Evolutionary conservation across 805 yeast genomes (phyloP), one percentile per base, ranked within the genome.

Genomic region (Saccharomycopsis olivae): DNA sequence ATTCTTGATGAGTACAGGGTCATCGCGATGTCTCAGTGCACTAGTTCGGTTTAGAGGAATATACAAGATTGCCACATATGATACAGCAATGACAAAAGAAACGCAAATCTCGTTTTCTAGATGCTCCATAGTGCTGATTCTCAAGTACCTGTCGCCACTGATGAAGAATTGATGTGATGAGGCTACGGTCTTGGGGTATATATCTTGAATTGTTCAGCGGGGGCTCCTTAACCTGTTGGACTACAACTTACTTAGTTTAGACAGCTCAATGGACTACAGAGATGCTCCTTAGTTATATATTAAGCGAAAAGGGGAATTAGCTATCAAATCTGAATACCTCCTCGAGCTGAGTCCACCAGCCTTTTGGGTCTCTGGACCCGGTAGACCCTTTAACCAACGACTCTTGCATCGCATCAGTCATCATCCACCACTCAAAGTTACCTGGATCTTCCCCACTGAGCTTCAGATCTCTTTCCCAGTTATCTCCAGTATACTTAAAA

Each of bases 371-470:
- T 29, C 57, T 52, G 32, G 60, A 53, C 1, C 67, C 66, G 4
- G 59, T 51, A 5, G 61, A 51, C 1, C 63, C 66, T 24, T 56
- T 60, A 23, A 60, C 54, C 39, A 63, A 41, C 3, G 64, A 52
- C 40, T 57, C 60, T 48, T 63, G 68, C 65, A 63, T 58, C 14
- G 47, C 49, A 43, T 63, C 68, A 10, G 66, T 61, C 53, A 58
- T 49, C 33, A 46, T 46, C 68, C 68, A 63, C 68, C 68, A 63
- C 28, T 59, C 55, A 33, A 54, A 56, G 47, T 64, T 63, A 2
- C 56, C 65, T 19, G 56, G 58, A 33, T 63, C 65, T 5, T 41
- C 36, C 34, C 63, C 44, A 49, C 60, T 60, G 5, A 48, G 49
- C 37, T 56, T 59, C 1, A 56, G 42, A 40, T 63, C 68, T 27